Evolutionary conservation across 139 green algal genomes (phyloP).

Genomic region (Micromonas commoda): DNA sequence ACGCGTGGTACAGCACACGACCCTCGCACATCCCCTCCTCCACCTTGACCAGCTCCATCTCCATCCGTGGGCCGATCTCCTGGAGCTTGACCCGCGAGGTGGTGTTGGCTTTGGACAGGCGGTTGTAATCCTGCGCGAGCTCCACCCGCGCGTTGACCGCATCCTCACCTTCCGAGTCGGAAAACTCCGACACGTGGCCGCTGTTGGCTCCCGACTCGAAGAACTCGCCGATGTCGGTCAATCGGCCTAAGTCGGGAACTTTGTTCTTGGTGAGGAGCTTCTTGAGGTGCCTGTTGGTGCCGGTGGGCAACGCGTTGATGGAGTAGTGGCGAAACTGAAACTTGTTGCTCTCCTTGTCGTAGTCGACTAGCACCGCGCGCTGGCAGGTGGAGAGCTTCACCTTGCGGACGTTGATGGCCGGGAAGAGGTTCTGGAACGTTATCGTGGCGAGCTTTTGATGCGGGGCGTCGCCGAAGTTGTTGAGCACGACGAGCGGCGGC

Average conservation of each 20-base stretch:
- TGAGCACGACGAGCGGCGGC: constrained; percentile 72
- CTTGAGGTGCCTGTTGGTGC: not conserved
- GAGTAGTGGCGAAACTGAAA: constrained; percentile 82
- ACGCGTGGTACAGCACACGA: constrained; percentile 80
- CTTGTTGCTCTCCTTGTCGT: constrained; percentile 44
- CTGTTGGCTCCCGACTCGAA: constrained; percentile 52
- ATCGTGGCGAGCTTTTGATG: constrained; percentile 69
- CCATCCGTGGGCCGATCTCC: constrained; percentile 81
- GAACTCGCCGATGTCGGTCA: constrained; percentile 82
- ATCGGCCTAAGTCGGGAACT: constrained; percentile 61
- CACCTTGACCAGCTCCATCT: constrained; percentile 87
- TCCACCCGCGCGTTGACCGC: not conserved
- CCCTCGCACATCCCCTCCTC: constrained; percentile 89
- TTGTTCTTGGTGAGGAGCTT: not conserved
- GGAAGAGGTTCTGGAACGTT: constrained; percentile 92
- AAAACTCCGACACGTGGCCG: constrained; percentile 59
- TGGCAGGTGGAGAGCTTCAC: constrained; percentile 47
- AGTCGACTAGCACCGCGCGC: constrained; percentile 72
- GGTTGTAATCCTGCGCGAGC: constrained; percentile 22
- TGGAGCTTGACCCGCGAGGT: constrained; percentile 57
- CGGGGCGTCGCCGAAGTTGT: constrained; percentile 68
- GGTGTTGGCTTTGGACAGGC: not conserved
- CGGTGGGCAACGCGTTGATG: constrained; percentile 51
- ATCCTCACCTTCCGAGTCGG: constrained; percentile 24
- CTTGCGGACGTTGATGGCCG: constrained; percentile 84